Base-by-base conservation (phyloP, 2,329 filamentous ascomycete species). In the Ophiostoma novo-ulmi region DNA sequence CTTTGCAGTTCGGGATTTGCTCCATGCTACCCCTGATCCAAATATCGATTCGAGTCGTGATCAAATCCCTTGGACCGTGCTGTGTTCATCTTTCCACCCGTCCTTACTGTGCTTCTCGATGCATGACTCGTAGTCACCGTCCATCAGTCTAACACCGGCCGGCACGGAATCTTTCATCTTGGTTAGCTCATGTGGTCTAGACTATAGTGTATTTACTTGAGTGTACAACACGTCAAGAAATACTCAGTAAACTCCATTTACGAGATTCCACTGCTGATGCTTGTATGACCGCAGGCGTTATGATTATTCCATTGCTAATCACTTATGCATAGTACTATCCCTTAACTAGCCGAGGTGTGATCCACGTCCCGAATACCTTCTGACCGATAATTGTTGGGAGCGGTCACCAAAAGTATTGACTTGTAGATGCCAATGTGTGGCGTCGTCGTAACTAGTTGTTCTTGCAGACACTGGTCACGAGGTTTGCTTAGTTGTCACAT, bases 321-420 rank as follows among this genome's bases (percentile, higher is more conserved):
- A 48, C 44, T 48, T 17, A 48, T 48, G 20, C 44, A 48, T 48
- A 31, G 31, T 31, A 39, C 44, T 48, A 48, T 20, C 44, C 44
- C 44, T 48, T 7, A 48, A 20, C 44, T 48, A 48, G 44, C 44
- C 44, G 44, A 48, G 38, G 17, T n/a, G 44, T 58, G 52, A 58
- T 58, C 52, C 52, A 58, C 52, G 52, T 58, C 22, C 52, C 52
- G 52, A 26, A 22, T 58, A 58, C 52, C 52, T 58, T 58, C 52
- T 58, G 52, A 58, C 22, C 52, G 22, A 58, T 26, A 31, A 58
- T 13, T 58, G 52, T 58, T 58, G 52, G 52, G 52, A 58, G 52
- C 52, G 52, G 52, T 58, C 52, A 58, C 44, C 44, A 10, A 5
- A 58, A 13, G 52, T 13, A 58, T 58, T 26, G 52, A 17, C 44